Evolutionary conservation across 2,329 filamentous ascomycete species (phyloP).

Genomic region (Aspergillus aculeatinus): DNA sequence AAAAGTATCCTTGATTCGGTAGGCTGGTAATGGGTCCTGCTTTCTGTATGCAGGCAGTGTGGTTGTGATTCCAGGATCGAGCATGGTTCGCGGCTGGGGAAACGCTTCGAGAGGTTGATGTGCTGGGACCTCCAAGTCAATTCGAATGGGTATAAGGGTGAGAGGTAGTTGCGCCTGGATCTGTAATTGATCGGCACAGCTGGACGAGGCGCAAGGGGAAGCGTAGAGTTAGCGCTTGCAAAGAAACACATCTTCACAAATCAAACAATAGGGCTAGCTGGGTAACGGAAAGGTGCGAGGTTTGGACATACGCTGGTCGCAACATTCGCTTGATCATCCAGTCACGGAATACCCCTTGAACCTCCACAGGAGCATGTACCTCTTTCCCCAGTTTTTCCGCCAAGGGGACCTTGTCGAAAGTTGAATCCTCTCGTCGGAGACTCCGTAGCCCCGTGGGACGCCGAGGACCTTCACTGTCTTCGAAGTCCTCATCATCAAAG

Average conservation of each 20-base stretch:
- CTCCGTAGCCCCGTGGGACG: slow-evolving; percentile 79
- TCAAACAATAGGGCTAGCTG: neutral
- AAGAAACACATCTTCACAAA: slow-evolving; percentile 6
- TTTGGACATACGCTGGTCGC: slow-evolving; percentile 43
- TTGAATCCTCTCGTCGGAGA: slow-evolving; percentile 71
- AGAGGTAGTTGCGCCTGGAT: slow-evolving; percentile 75
- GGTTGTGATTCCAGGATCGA: slow-evolving; percentile 55
- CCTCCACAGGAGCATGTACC: slow-evolving; percentile 70
- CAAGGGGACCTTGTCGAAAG: slow-evolving; percentile 62
- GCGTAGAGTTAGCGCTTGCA: slow-evolving; percentile 10
- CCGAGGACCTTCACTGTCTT: slow-evolving; percentile 65
- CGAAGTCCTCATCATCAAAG: slow-evolving; percentile 70
- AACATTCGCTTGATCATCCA: slow-evolving; percentile 78
- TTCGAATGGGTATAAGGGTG: slow-evolving; percentile 90
- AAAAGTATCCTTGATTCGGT: slow-evolving; percentile 90
- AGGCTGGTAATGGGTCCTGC: slow-evolving; percentile 77
- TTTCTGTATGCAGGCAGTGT: slow-evolving; percentile 74
- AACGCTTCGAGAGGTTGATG: slow-evolving; percentile 54
- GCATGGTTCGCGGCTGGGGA: slow-evolving; percentile 43
- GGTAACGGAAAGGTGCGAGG: neutral
- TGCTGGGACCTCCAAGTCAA: slow-evolving; percentile 86
- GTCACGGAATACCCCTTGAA: slow-evolving; percentile 90
- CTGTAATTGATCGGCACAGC: slow-evolving; percentile 59
- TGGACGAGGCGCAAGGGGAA: slow-evolving; percentile 17
- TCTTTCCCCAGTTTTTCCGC: slow-evolving; percentile 82